phyloP scores from a whole-genome alignment of 148 eudicot genomes.

The Fallopia convolvulus region DNA sequence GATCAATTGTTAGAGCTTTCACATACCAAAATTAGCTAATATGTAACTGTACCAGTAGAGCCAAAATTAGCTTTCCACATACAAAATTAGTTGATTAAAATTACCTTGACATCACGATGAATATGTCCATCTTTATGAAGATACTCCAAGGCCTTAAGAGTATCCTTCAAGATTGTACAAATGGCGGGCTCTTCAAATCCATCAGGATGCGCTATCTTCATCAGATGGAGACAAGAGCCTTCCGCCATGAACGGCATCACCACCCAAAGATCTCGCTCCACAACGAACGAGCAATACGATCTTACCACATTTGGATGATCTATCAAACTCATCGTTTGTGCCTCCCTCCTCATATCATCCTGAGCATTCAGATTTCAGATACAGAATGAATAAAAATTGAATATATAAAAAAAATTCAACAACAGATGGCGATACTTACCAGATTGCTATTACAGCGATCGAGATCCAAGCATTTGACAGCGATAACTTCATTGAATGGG shows the following conservation, averaged over 20 bases:
- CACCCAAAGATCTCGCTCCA: constrained; percentile 85
- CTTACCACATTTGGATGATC: constrained; percentile 87
- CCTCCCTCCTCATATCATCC: constrained; percentile 98
- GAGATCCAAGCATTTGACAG: constrained; percentile 97
- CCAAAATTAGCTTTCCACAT: background rate
- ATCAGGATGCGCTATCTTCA: constrained; percentile 89
- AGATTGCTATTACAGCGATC: constrained; percentile 91
- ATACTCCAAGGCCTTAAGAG: constrained; percentile 87
- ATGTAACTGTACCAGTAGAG: background rate
- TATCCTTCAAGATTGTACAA: constrained; percentile 78
- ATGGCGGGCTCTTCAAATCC: constrained; percentile 94
- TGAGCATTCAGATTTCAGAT: constrained; percentile 13
- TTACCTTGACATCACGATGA: constrained; percentile 96
- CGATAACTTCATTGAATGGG: constrained; percentile 72
- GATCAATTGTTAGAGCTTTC: constrained; percentile 4
- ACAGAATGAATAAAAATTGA: background rate
- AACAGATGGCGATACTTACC: constrained; percentile 27
- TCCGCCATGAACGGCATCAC: constrained; percentile 99
- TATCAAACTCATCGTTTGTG: constrained; percentile 90
- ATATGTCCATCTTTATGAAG: constrained; percentile 94
- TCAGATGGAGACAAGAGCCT: constrained; percentile 92
- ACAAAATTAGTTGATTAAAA: background rate
- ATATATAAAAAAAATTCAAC: too few species aligned
- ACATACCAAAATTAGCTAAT: background rate
- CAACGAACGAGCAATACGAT: constrained; percentile 91